Conservation (phyloP, 1,284 basidiomycete species). For the Moesziomyces sp. region DNA sequence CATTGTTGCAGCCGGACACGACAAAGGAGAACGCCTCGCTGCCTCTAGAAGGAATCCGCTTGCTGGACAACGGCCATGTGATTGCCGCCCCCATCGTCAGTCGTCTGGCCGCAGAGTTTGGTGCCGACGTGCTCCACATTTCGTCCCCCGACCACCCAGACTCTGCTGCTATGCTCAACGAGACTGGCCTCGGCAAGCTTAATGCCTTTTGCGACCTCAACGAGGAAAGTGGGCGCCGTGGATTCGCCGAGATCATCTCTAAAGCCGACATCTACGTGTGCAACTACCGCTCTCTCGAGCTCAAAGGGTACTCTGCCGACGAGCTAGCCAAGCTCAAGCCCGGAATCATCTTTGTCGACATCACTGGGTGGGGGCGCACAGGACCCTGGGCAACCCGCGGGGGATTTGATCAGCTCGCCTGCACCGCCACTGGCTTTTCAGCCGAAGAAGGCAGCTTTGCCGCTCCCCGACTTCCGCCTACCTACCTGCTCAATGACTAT, state of each 20-base stretch:
- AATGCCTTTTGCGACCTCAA: slow-evolving; percentile 7
- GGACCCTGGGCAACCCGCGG: slow-evolving; percentile 2
- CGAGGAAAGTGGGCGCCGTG: slow-evolving; percentile 1
- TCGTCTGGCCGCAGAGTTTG: slow-evolving; percentile 3
- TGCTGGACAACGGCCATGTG: slow-evolving; percentile 6
- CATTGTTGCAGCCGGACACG: neutral
- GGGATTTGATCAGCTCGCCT: slow-evolving; percentile 4
- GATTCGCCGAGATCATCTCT: neutral
- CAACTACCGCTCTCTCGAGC: slow-evolving; percentile 5
- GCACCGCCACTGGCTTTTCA: slow-evolving; percentile 4
- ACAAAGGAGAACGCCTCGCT: slow-evolving; percentile 1
- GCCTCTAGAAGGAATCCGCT: slow-evolving; percentile 1
- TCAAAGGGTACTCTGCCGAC: slow-evolving; percentile 1
- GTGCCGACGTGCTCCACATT: slow-evolving; percentile 6
- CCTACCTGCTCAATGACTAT: slow-evolving; percentile 3
- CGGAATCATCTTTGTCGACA: slow-evolving; percentile 5
- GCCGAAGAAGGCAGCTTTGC: slow-evolving; percentile 7
- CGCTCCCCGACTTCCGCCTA: neutral
- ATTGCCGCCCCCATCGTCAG: slow-evolving; percentile 7
- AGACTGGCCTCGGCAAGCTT: slow-evolving; percentile 6
- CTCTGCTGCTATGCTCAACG: slow-evolving; percentile 7
- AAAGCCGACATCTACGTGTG: slow-evolving; percentile 7
- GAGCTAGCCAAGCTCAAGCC: slow-evolving; percentile 2
- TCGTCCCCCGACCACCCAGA: slow-evolving; percentile 2
- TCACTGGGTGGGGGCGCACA: neutral